Evolutionary conservation across 2,329 filamentous ascomycete genomes (phyloP).

Genomic region (Alternaria angustiovoidea): DNA sequence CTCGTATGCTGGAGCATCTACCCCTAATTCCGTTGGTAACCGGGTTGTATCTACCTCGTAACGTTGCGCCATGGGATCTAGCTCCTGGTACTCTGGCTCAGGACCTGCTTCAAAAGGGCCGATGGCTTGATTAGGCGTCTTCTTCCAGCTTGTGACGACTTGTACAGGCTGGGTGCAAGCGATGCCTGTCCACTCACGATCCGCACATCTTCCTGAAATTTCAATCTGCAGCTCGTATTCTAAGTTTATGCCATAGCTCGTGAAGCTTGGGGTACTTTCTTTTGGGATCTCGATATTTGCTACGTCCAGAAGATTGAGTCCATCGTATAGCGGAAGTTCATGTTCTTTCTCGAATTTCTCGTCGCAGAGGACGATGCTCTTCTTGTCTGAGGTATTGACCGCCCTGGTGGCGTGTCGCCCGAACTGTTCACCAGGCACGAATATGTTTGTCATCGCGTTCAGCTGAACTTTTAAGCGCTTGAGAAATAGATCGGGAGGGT

Average conservation of each 20-base stretch:
- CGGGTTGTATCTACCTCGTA: not conserved
- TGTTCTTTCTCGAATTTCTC: constrained; percentile 24
- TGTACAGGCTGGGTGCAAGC: constrained; percentile 28
- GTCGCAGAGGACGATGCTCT: constrained; percentile 26
- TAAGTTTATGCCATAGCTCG: constrained; percentile 35
- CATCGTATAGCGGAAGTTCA: constrained; percentile 27
- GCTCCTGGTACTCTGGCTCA: constrained; percentile 19
- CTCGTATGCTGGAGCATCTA: constrained; percentile 3
- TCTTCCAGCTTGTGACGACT: constrained; percentile 25
- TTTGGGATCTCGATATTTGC: constrained; percentile 16
- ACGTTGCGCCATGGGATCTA: constrained; percentile 13
- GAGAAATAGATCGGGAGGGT: constrained; percentile 33
- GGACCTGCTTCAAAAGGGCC: constrained; percentile 2
- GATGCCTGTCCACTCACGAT: constrained; percentile 30
- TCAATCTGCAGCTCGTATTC: constrained; percentile 36
- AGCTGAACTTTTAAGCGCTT: constrained; percentile 36
- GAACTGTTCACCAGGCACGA: constrained; percentile 22
- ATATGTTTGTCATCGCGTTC: constrained; percentile 18
- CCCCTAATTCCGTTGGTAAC: not conserved
- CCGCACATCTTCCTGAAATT: constrained; percentile 38
- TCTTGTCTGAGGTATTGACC: constrained; percentile 10
- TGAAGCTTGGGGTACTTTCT: constrained; percentile 32
- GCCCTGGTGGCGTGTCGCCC: constrained; percentile 13
- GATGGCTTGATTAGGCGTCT: not conserved
- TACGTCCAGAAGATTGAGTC: constrained; percentile 21